Percentiles rank a stretch among this genome's conserved stretches.
phyloP scores from a whole-genome alignment of 1,284 basidiomycete species.

The Phellopilus nigrolimitatus region DNA sequence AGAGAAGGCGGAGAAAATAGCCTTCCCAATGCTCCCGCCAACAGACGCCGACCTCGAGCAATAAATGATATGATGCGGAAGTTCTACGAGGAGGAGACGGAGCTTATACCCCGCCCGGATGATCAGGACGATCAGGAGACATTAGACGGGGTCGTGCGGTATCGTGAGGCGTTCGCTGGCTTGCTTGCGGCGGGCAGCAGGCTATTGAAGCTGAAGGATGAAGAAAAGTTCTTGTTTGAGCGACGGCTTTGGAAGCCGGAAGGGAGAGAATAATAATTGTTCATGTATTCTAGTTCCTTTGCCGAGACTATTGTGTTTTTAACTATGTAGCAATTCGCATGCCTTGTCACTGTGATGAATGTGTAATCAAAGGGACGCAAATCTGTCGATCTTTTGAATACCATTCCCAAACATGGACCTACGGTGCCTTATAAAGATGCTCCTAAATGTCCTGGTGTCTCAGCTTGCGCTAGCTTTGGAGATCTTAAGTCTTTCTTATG shows the following conservation, averaged over 20 bases:
- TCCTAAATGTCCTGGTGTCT: no score
- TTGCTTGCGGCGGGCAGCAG: constrained; percentile 20
- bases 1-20: neutral
- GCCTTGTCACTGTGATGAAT: no score
- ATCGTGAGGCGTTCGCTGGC: constrained; percentile 20
- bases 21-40: neutral
- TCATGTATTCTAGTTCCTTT: neutral
- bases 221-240: constrained; percentile 19
- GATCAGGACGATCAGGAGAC: constrained; percentile 17
- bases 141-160: constrained; percentile 13
- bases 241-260: constrained; percentile 7
- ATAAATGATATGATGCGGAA: constrained; percentile 14
- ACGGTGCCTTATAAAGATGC: no score
- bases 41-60: neutral
- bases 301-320: neutral
- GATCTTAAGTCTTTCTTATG: no score
- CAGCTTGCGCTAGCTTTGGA: no score
- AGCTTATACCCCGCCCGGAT: constrained; percentile 7
- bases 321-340: no score
- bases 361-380: no score
- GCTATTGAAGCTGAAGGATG: constrained; percentile 16
- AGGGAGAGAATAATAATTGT: neutral
- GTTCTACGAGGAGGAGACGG: constrained; percentile 17
- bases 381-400: no score
- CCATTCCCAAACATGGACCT: no score